Base-by-base conservation (phyloP, 345 rosid genomes). In the Erodium maritimum region DNA sequence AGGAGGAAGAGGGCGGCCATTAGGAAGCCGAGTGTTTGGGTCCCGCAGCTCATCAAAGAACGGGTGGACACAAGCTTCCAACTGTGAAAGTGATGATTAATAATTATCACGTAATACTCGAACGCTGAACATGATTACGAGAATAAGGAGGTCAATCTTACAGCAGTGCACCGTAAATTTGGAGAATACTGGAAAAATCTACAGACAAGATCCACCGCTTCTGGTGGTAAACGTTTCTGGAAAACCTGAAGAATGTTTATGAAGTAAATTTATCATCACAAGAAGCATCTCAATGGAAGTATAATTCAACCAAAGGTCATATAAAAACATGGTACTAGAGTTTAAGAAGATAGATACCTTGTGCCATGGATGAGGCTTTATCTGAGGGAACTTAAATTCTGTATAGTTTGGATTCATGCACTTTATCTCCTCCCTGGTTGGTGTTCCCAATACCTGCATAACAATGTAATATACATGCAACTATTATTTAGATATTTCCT, bases 331-430 rank as follows among this genome's bases (percentile, higher is more conserved):
- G 29, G 17, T 29, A 19, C 10, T 54, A 52, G 59, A 25, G 51
- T 22, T 23, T 56, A 23, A 59, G 59, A 62, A 20, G 63, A 19
- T 34, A 21, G 48, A 56, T 69, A 83, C 98, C 84, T 91, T 91
- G 70, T 88, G 96, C 96, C 98, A 91, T 29, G 98, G 96, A 66
- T 88, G 98, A 60, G 93, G 86, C 69, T 91, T 91, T 69, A 88
- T 91, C 71, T 88, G 96, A 8, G 98, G 95, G 61, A 88, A 91
- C 70, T 88, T 88, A 67, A 88, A 91, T 66, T 88, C 94, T 0
- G 96, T 91, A 61, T 91, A 91, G 69, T 84, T 88, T 29, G 96
- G 95, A 68, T 91, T 91, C 98, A 91, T 91, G 82, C 98, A 91
- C 74, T 91, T 91, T 66, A 91, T 91, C 76, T 91, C 96, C 71